phyloP scores from a whole-genome alignment of 805 yeast genomes.

The Candida maesae region DNA sequence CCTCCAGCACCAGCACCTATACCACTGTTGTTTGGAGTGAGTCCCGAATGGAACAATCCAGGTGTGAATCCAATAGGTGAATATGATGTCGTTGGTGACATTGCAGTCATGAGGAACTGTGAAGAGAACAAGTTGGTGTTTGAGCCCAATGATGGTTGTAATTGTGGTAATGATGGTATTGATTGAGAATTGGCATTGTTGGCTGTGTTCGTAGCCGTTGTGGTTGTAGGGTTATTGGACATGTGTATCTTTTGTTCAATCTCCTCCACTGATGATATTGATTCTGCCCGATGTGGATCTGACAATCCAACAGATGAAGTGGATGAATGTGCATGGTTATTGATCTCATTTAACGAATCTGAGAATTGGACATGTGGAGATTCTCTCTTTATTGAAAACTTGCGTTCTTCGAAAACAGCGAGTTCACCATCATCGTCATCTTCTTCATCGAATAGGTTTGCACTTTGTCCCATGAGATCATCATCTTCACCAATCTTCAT shows the following conservation, averaged over 20 bases:
- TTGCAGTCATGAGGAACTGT: background rate
- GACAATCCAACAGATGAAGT: background rate
- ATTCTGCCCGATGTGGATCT: background rate
- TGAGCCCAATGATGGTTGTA: background rate
- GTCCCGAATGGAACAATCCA: conserved; percentile 3
- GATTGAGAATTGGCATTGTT: background rate
- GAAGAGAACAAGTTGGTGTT: background rate
- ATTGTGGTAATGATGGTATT: background rate
- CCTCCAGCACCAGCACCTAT: too few relatives aligned
- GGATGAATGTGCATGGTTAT: background rate
- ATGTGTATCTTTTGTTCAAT: background rate
- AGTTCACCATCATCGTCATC: conserved; percentile 3
- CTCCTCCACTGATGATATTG: background rate
- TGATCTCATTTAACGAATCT: background rate
- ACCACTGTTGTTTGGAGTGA: conserved; percentile 4
- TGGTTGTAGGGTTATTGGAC: background rate
- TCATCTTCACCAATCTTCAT: too few relatives aligned
- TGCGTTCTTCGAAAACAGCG: conserved; percentile 6
- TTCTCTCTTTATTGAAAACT: background rate
- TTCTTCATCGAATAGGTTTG: conserved; percentile 3
- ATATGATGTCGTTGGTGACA: background rate
- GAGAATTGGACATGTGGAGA: too few relatives aligned
- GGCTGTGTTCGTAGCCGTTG: background rate
- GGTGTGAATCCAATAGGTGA: conserved; percentile 9
- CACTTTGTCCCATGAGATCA: background rate